phyloP scores from a whole-genome alignment of 441 rosid genomes.

The Francoa sonchifolia region DNA sequence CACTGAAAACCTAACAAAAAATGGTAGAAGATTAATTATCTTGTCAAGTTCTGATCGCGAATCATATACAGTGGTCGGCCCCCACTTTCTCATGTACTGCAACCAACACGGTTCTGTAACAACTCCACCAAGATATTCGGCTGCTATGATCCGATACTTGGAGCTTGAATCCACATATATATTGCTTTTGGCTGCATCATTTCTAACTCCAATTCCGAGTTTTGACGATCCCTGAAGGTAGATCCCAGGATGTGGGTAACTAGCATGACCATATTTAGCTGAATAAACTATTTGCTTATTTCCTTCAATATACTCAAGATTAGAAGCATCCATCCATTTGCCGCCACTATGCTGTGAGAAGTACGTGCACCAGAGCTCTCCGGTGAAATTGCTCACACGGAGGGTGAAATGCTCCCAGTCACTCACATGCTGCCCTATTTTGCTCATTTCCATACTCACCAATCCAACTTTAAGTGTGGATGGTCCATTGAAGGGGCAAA shows the following conservation, averaged over 20 bases:
- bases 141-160: slow-evolving; percentile 40
- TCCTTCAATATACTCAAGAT: slow-evolving; percentile 33
- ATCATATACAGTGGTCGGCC: slow-evolving; percentile 48
- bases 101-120: slow-evolving; percentile 52
- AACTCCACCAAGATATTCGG: slow-evolving; percentile 50
- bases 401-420: slow-evolving; percentile 73
- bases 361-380: slow-evolving; percentile 49
- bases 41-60: slow-evolving; percentile 50
- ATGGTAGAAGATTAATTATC: slow-evolving; percentile 39
- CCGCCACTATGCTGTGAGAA: slow-evolving; percentile 69
- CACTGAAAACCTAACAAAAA: slow-evolving; percentile 41
- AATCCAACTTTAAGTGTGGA: slow-evolving; percentile 49
- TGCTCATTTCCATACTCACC: slow-evolving; percentile 37
- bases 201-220: slow-evolving; percentile 46
- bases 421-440: slow-evolving; percentile 48
- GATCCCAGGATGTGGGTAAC: slow-evolving; percentile 52
- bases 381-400: slow-evolving; percentile 49
- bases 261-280: slow-evolving; percentile 52
- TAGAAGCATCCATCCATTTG: slow-evolving; percentile 38
- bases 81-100: slow-evolving; percentile 71
- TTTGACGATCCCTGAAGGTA: slow-evolving; percentile 50
- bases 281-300: slow-evolving; percentile 47
- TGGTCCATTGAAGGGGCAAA: slow-evolving; percentile 63
- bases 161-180: slow-evolving; percentile 39
- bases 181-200: slow-evolving; percentile 38